phyloP scores from a whole-genome alignment of 2,329 filamentous ascomycete species.

The Fusarium napiforme region DNA sequence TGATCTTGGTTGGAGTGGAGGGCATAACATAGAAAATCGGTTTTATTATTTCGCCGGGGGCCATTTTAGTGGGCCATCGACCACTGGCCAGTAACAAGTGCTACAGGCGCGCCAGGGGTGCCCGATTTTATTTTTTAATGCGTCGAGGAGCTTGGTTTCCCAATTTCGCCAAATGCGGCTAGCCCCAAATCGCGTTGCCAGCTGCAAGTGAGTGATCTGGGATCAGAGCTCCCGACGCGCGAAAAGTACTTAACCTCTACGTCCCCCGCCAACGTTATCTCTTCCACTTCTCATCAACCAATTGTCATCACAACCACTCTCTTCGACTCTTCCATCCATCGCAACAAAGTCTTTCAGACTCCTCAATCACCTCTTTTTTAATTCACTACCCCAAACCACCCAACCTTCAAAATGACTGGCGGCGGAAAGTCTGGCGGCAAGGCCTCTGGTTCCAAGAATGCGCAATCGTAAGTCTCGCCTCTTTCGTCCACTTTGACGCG shows the following conservation, averaged over 20 bases:
- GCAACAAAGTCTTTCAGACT: constrained; percentile 33
- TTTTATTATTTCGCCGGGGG: constrained; percentile 41
- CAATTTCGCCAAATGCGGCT: constrained; percentile 49
- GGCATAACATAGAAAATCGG: constrained; percentile 18
- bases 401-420: constrained; percentile 93
- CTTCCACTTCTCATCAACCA: constrained; percentile 49
- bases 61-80: background rate
- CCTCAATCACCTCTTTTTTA: constrained; percentile 26
- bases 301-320: constrained; percentile 53
- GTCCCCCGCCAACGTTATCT: constrained; percentile 57
- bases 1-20: constrained; percentile 21
- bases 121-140: constrained; percentile 44
- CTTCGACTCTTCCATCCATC: constrained; percentile 45
- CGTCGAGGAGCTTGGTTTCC: constrained; percentile 21
- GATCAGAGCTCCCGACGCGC: constrained; percentile 56
- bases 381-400: constrained; percentile 39
- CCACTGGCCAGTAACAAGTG: constrained; percentile 5
- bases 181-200: constrained; percentile 46
- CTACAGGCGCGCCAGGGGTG: constrained; percentile 37
- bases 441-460: constrained; percentile 98
- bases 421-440: constrained; percentile 99
- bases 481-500: background rate
- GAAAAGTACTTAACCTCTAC: constrained; percentile 67
- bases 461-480: constrained; percentile 85
- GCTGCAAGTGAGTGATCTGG: constrained; percentile 63